A percentile compares a stretch with the other conserved stretches of the same genome.
Conservation (phyloP, 345 rosid species). For the Eucalyptus pauciflora region DNA sequence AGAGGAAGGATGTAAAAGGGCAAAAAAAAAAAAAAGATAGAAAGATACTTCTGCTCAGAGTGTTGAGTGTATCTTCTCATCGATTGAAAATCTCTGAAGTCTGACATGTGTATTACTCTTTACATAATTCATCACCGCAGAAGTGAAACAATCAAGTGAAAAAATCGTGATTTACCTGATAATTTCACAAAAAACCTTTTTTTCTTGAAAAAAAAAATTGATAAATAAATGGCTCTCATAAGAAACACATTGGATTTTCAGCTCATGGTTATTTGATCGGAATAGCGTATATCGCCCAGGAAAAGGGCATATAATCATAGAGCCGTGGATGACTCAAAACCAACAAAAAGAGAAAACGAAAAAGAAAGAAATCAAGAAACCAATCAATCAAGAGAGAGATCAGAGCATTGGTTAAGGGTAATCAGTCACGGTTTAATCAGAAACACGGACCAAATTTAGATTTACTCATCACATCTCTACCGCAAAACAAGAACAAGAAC, state of each 20-base stretch:
- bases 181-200: too few species aligned
- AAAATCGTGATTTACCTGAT: neutral
- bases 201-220: neutral
- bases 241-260: neutral
- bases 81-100: slow-evolving; percentile 11
- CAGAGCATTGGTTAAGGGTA: slow-evolving; percentile 5
- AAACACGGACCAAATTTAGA: slow-evolving; percentile 3
- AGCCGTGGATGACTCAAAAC: neutral
- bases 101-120: slow-evolving; percentile 15
- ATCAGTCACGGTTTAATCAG: slow-evolving; percentile 8
- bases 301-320: slow-evolving; percentile 9
- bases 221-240: slow-evolving; percentile 8
- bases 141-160: neutral
- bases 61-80: slow-evolving; percentile 8
- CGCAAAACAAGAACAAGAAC: neutral
- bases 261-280: slow-evolving; percentile 3
- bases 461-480: slow-evolving; percentile 3
- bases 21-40: neutral
- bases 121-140: slow-evolving; percentile 13
- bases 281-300: slow-evolving; percentile 28
- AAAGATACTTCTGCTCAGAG: neutral
- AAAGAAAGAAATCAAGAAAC: neutral
- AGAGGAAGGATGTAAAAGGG: neutral
- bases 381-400: neutral
- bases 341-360: neutral